These are phyloP conservation scores for Saturnispora serradocipensis DNA, from an alignment of 805 yeast genomes.

Conservation along the genomic window DNA sequence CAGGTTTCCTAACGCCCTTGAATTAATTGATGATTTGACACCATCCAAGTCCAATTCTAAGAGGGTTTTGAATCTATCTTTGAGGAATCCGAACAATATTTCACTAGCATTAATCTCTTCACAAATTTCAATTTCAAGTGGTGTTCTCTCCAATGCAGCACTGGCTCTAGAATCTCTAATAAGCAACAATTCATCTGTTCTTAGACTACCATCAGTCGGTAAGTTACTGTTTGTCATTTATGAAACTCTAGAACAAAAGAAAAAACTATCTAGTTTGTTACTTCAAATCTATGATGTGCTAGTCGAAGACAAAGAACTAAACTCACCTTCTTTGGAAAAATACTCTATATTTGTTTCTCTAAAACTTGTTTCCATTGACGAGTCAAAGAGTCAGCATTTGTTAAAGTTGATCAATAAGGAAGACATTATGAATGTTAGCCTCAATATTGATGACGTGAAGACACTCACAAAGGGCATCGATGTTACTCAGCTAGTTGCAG, in stretches of 20 bases:
- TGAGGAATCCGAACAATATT: slow-evolving; percentile 15
- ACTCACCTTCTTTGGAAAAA: background rate
- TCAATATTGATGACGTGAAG: slow-evolving; percentile 16
- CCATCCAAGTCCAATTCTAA: background rate
- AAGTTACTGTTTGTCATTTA: slow-evolving; percentile 42
- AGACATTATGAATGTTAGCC: slow-evolving; percentile 14
- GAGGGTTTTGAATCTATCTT: background rate
- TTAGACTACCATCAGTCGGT: slow-evolving; percentile 37
- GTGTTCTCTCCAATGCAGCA: slow-evolving; percentile 29
- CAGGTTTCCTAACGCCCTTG: slow-evolving; percentile 14
- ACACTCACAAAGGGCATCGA: slow-evolving; percentile 26
- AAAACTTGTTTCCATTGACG: slow-evolving; percentile 30
- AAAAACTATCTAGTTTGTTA: slow-evolving; percentile 27
- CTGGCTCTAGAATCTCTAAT: slow-evolving; percentile 28
- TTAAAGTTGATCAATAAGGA: slow-evolving; percentile 17
- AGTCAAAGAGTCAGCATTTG: slow-evolving; percentile 24
- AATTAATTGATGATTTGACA: background rate
- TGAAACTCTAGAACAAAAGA: slow-evolving; percentile 34
- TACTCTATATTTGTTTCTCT: slow-evolving; percentile 29
- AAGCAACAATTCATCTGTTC: slow-evolving; percentile 3
- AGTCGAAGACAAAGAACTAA: slow-evolving; percentile 7
- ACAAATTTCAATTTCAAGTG: slow-evolving; percentile 26
- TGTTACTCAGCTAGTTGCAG: slow-evolving; percentile 21
- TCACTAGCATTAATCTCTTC: slow-evolving; percentile 28
- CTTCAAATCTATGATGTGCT: slow-evolving; percentile 20